Percentiles rank a stretch among this genome's conserved stretches.
Conservation (phyloP, 1,284 basidiomycete species). For the Psilocybe mexicana region DNA sequence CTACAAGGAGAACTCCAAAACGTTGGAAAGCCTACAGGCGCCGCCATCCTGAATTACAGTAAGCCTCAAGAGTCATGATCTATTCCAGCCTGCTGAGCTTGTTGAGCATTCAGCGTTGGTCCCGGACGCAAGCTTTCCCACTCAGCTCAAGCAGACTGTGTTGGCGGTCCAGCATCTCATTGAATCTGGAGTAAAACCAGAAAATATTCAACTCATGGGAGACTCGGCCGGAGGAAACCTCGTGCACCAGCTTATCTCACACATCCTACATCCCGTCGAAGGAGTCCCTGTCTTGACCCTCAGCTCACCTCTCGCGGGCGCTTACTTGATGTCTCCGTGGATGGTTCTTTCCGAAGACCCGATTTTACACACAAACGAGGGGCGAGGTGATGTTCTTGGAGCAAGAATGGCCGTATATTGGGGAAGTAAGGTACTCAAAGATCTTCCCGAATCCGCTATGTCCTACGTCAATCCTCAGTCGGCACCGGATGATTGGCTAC, state of each 20-base stretch:
- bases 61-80: constrained; percentile 7
- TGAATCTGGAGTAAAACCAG: constrained; percentile 22
- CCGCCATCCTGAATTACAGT: constrained; percentile 31
- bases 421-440: constrained; percentile 26
- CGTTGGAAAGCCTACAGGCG: constrained; percentile 22
- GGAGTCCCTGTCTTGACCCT: constrained; percentile 24
- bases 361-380: constrained; percentile 25
- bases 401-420: constrained; percentile 19
- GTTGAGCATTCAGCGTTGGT: constrained; percentile 25
- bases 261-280: constrained; percentile 29
- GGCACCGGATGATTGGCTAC: constrained; percentile 37
- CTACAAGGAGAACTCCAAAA: constrained; percentile 23
- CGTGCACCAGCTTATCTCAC: constrained; percentile 23
- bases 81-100: neutral
- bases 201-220: constrained; percentile 29
- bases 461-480: constrained; percentile 34
- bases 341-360: constrained; percentile 17
- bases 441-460: constrained; percentile 24
- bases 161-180: constrained; percentile 28
- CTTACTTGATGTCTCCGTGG: constrained; percentile 43
- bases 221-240: constrained; percentile 29
- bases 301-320: constrained; percentile 30
- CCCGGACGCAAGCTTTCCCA: constrained; percentile 30
- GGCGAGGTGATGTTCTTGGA: constrained; percentile 31
- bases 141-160: constrained; percentile 26